Evolutionary conservation across 2,329 filamentous ascomycete genomes (phyloP), one percentile per base, ranked within the genome.

Genomic region (Dactylonectria estremocensis): DNA sequence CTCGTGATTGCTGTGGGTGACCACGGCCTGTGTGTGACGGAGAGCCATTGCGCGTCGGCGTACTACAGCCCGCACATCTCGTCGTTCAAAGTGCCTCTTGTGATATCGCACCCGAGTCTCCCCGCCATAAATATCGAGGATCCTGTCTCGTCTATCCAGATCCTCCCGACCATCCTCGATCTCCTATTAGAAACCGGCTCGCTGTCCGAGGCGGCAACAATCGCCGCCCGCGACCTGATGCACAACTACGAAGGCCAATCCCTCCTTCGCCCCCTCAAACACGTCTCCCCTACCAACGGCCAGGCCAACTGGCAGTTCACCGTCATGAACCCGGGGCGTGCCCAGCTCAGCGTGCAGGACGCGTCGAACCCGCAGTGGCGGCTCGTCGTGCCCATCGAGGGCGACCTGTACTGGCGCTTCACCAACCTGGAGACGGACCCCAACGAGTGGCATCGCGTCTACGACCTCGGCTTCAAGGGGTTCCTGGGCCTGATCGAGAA

Each of bases 131-230:
- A 75, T 18, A 55, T 77, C 48, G 56, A 77, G 7, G 72, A 73
- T 24, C 55, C 73, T 2, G 74, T 76, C 10, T 71, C 70, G 5
- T 76, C 77, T 1, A 61, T 71, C 18, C 74, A 76, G 50, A 72
- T 79, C 2, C 66, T 79, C 1, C 77, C 77, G 0, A 78, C 77
- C 1, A 73, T 79, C 7, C 72, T 79, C 8, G 77, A 79, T 22
- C 52, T 79, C 1, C 76, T 79, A 6, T 28, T 72, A 1, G 73
- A 78, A 48, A 77, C 74, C 1, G 72, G 68, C 2, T 78, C 76
- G 2, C 67, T 77, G 4, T 67, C 67, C 22, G 50, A 66, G 5
- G 37, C 67, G 11, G 61, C 64, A 22, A 67, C 35, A 35, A 33
- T 40, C 2, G 73, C 71, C 9, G 74, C 72, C 5, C 56, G 43